Percentiles rank a stretch among this genome's conserved stretches.
Conservation (phyloP, 208 protist species). For the Endotrypanum monterogeii region DNA sequence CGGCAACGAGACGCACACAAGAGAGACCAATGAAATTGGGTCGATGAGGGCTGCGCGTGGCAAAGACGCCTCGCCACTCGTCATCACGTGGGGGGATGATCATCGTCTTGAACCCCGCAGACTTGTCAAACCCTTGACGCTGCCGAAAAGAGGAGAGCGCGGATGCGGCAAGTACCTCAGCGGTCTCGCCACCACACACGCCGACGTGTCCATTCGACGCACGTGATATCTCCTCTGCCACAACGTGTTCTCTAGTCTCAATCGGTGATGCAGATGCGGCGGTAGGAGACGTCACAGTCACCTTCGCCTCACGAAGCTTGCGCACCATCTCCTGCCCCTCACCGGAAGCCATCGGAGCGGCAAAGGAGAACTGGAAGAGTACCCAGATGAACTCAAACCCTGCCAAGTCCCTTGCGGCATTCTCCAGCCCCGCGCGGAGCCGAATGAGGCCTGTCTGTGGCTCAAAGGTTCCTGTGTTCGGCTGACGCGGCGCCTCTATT, state of each 20-base stretch:
- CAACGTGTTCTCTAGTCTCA: too few species aligned
- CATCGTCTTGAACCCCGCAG: conserved; percentile 82
- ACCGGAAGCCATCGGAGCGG: conserved; percentile 60
- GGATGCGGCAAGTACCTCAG: background rate
- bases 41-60: conserved; percentile 90
- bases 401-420: conserved; percentile 75
- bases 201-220: background rate
- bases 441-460: conserved; percentile 88
- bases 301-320: conserved; percentile 17
- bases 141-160: conserved; percentile 35
- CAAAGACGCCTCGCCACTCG: conserved; percentile 85
- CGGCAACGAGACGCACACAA: conserved; percentile 77
- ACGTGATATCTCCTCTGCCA: background rate
- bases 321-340: conserved; percentile 51
- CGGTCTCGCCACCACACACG: background rate
- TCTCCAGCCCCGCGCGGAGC: conserved; percentile 78
- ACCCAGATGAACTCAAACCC: conserved; percentile 93
- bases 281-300: background rate
- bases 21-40: conserved; percentile 93
- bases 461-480: conserved; percentile 68
- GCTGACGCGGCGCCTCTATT: conserved; percentile 82
- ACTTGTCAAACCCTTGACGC: conserved; percentile 60
- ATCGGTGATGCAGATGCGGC: background rate
- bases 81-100: conserved; percentile 84
- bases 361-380: conserved; percentile 90